Evolutionary conservation across 225 moss, liverwort and hornwort genomes (phyloP).

Genomic region (Thuidium tamariscinum): DNA sequence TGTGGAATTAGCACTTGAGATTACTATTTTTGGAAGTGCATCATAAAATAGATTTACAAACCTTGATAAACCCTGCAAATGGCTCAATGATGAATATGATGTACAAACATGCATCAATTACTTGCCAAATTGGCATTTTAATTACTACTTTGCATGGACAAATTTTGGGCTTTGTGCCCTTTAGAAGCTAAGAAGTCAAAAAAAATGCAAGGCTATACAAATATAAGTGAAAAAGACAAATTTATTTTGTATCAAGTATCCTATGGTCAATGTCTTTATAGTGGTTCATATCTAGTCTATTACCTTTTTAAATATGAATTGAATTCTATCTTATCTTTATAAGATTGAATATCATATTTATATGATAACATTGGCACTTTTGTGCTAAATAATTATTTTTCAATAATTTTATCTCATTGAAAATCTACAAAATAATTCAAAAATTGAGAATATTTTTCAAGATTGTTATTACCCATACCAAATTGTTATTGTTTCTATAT

Average conservation of each 20-base stretch:
- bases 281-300: neutral
- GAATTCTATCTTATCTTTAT: no score
- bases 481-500: neutral
- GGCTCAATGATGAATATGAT: neutral
- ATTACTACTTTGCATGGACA: neutral
- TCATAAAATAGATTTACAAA: neutral
- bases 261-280: neutral
- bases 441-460: neutral
- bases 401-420: fast-evolving
- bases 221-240: neutral
- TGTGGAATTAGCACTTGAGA: neutral
- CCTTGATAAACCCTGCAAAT: neutral
- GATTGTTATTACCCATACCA: neutral
- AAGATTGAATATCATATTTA: neutral
- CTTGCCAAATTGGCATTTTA: neutral
- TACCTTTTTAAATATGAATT: neutral
- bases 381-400: neutral
- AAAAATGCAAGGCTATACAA: no score
- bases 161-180: neutral
- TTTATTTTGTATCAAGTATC: neutral
- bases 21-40: neutral
- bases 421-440: neutral
- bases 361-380: neutral
- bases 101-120: neutral
- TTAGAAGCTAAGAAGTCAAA: neutral